Conservation (phyloP, 805 yeast genomes). For the Starmerella scarabaei region DNA sequence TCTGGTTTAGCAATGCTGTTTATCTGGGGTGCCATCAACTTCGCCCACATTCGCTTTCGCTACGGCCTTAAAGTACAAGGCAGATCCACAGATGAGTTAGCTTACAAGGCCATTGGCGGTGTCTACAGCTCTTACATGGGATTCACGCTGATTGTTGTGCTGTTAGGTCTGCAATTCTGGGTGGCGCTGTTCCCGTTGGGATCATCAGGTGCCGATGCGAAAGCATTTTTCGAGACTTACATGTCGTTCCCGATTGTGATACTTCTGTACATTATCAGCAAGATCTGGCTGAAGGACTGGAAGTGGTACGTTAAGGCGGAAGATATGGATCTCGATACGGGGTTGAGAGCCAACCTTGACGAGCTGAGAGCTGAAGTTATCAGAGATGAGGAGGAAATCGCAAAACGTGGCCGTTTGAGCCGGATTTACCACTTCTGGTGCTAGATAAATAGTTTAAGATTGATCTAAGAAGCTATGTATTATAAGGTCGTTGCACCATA, state of each 20-base stretch:
- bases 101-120: constrained; percentile 57
- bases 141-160: constrained; percentile 40
- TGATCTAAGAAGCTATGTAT: too few species aligned
- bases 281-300: constrained; percentile 32
- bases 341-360: constrained; percentile 41
- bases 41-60: constrained; percentile 58
- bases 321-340: constrained; percentile 50
- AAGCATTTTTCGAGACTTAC: constrained; percentile 40
- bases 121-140: constrained; percentile 56
- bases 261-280: constrained; percentile 40
- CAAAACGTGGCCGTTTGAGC: not conserved
- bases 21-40: constrained; percentile 66
- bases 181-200: constrained; percentile 61
- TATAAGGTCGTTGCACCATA: too few species aligned
- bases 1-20: constrained; percentile 67
- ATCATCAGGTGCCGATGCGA: constrained; percentile 32
- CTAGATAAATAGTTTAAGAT: too few species aligned
- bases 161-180: constrained; percentile 71
- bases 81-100: constrained; percentile 52
- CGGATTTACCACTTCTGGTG: constrained; percentile 2
- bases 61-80: constrained; percentile 50
- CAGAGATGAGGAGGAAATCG: constrained; percentile 5
- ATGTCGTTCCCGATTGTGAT: constrained; percentile 36
- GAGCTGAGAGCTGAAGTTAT: constrained; percentile 2
- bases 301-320: constrained; percentile 32